Evolutionary conservation across 108 stramenopile species (phyloP), one percentile per base, ranked within the genome.

Genomic region (Fragilariopsis cylindrus): DNA sequence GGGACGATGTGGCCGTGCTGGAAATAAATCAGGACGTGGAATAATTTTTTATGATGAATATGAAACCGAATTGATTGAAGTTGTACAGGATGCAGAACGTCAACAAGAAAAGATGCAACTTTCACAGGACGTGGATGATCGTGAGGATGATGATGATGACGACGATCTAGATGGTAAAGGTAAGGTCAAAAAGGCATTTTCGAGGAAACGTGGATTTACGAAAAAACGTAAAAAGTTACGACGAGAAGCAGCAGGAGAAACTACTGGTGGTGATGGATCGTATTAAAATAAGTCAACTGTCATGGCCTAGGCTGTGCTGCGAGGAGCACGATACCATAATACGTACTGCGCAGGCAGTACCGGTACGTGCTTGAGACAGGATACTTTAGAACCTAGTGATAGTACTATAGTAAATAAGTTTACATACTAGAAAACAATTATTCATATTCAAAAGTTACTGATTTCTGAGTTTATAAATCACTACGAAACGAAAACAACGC

Each of bases 1-100:
- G 83, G 99, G 99, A 15, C 91, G 98, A 30, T 97, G 97, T 60
- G 99, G 98, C 6, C 82, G 98, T 43, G 98, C 98, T 1, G 98
- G 98, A 19, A 86, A 96, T 65, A 88, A 92, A 6, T 81, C 88
- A 65, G 99, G 98, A 30, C 78, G 96, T 21, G 90, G 97, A 12
- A 93, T 99, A 40, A 88, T 98, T 11, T 98, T 98, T 69, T 97
- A 90, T 58, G 90, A 91, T 41, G 71, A 72, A 30, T 60, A 79
- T 21, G 90, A 96, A 73, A 68, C 76, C 65, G 89, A 91, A 54
- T 71, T 94, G 46, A 90, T 96, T 0, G 79, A 82, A 19, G 88
- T 92, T 45, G 86, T 96, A 4, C 73, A 81, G 60, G 80, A 90
- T 19, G 95, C 95, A 16, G 95, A 96, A 75, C 55, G 77, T 7